Conservation (phyloP, 2,329 filamentous ascomycete genomes). For the Cladosporium sp. region DNA sequence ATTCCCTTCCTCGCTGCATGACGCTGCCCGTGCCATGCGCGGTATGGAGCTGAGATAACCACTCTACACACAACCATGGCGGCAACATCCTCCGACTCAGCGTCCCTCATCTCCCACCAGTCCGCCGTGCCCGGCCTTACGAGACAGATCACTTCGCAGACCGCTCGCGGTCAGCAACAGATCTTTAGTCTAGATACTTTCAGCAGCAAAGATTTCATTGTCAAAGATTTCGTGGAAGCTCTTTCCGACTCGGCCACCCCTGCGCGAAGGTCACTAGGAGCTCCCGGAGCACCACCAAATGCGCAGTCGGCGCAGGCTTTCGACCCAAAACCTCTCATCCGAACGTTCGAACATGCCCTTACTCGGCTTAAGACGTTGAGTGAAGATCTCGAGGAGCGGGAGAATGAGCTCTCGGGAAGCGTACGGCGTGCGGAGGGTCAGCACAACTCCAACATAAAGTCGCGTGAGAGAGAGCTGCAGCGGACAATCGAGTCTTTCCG, state of each 20-base stretch:
- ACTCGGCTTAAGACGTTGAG: constrained; percentile 69
- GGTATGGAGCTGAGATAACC: constrained; percentile 20
- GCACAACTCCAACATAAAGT: constrained; percentile 87
- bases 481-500: constrained; percentile 92
- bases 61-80: constrained; percentile 32
- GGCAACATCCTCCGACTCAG: constrained; percentile 41
- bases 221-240: constrained; percentile 94
- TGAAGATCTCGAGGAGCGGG: constrained; percentile 82
- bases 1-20: not conserved
- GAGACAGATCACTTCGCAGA: constrained; percentile 28
- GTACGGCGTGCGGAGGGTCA: constrained; percentile 89
- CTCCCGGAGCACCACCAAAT: constrained; percentile 46
- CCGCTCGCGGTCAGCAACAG: constrained; percentile 38
- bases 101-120: constrained; percentile 42
- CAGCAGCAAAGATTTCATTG: constrained; percentile 77
- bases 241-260: constrained; percentile 83
- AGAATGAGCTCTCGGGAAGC: constrained; percentile 86
- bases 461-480: constrained; percentile 83
- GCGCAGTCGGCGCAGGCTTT: constrained; percentile 54
- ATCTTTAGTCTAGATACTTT: constrained; percentile 78
- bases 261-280: constrained; percentile 67
- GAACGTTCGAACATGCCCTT: constrained; percentile 81
- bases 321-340: constrained; percentile 94
- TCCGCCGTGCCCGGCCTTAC: constrained; percentile 28
- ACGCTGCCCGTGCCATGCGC: constrained; percentile 2